Percentiles rank a stretch among this genome's conserved stretches.
Conservation (phyloP, 2,329 filamentous ascomycete genomes). For the Neodidymelliopsis sp. region DNA sequence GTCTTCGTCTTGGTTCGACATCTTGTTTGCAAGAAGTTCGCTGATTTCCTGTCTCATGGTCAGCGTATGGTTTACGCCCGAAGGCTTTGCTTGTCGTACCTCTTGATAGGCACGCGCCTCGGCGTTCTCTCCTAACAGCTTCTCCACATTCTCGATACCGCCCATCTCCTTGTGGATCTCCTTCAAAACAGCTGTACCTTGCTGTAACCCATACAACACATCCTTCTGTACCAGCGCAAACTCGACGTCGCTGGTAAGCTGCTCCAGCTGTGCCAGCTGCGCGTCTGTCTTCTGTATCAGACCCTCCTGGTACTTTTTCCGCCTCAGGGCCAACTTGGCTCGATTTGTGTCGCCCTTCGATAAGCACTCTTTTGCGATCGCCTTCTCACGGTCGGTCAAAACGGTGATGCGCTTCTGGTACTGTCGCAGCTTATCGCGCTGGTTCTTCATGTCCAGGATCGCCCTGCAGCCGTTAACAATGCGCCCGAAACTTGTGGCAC, state of each 20-base stretch:
- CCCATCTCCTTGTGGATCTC: constrained; percentile 97
- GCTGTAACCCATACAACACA: constrained; percentile 88
- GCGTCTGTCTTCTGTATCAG: constrained; percentile 87
- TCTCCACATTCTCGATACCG: constrained; percentile 90
- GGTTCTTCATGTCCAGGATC: constrained; percentile 96
- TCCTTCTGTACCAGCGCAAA: constrained; percentile 98
- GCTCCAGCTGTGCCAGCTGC: constrained; percentile 92
- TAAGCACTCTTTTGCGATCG: constrained; percentile 83
- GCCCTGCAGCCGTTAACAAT: constrained; percentile 65
- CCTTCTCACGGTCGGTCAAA: constrained; percentile 86
- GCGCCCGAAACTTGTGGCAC: constrained; percentile 1
- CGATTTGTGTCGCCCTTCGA: constrained; percentile 78
- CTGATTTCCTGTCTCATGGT: constrained; percentile 75
- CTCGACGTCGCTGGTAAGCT: constrained; percentile 86
- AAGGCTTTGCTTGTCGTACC: constrained; percentile 56
- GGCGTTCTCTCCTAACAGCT: constrained; percentile 89
- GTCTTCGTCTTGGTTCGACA: constrained; percentile 95
- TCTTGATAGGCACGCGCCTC: constrained; percentile 92
- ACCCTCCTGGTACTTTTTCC: constrained; percentile 97
- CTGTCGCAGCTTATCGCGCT: constrained; percentile 95
- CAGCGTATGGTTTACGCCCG: neutral
- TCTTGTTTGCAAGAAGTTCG: constrained; percentile 85
- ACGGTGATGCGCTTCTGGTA: constrained; percentile 91
- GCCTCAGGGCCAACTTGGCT: constrained; percentile 85
- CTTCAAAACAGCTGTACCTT: constrained; percentile 87